Evolutionary conservation across 495 filamentous ascomycete species (phyloP).

Genomic region (Patellaria atrata): DNA sequence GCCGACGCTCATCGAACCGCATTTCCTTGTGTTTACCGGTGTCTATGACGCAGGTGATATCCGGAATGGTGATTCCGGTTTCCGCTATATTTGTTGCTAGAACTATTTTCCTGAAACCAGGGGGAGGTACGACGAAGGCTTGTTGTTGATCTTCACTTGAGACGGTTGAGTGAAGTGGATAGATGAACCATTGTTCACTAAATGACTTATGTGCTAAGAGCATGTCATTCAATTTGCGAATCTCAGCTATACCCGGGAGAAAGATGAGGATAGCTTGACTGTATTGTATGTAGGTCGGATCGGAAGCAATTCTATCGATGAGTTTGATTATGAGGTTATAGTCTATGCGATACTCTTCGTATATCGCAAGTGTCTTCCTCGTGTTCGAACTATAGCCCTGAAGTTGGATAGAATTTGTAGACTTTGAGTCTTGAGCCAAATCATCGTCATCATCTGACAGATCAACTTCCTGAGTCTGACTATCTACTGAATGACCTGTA

Average conservation of each 20-base stretch:
- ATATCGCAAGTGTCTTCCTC: slow-evolving; percentile 50
- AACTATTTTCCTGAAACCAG: slow-evolving; percentile 75
- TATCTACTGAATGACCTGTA: slow-evolving; percentile 53
- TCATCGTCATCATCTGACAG: slow-evolving; percentile 51
- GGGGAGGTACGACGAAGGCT: slow-evolving; percentile 72
- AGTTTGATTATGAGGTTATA: slow-evolving; percentile 67
- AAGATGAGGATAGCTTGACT: slow-evolving; percentile 92
- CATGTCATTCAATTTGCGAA: slow-evolving; percentile 72
- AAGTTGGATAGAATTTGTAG: slow-evolving; percentile 31
- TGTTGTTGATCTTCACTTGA: slow-evolving; percentile 92
- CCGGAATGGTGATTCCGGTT: slow-evolving; percentile 93
- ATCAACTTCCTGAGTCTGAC: slow-evolving; percentile 33
- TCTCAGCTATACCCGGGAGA: slow-evolving; percentile 85
- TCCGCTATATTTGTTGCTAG: slow-evolving; percentile 95
- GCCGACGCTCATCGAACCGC: slow-evolving; percentile 82
- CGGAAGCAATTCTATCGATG: slow-evolving; percentile 54
- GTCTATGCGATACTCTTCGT: slow-evolving; percentile 79
- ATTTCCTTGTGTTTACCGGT: slow-evolving; percentile 94
- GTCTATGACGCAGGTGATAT: slow-evolving; percentile 90
- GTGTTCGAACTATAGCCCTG: slow-evolving; percentile 61
- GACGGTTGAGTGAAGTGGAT: slow-evolving; percentile 84
- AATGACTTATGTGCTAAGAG: slow-evolving; percentile 58
- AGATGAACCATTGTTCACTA: slow-evolving; percentile 56
- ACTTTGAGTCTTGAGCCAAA: slow-evolving; percentile 20
- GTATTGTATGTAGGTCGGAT: slow-evolving; percentile 47